These are phyloP conservation scores for Candida silvicultrix DNA, from an alignment of 805 yeast genomes.

Conservation along the genomic window DNA sequence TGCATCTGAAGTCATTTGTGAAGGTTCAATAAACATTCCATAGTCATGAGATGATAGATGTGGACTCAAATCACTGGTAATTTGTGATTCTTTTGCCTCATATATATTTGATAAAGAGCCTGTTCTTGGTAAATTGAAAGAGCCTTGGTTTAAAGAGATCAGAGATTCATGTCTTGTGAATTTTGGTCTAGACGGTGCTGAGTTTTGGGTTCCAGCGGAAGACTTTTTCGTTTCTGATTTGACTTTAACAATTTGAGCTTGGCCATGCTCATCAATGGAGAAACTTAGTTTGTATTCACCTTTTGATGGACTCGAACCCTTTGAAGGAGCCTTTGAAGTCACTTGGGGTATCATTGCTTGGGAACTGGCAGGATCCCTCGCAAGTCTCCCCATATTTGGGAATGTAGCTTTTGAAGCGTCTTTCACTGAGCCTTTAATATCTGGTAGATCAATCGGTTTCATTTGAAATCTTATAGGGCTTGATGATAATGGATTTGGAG, in stretches of 20 bases:
- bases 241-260: slow-evolving; percentile 16
- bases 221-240: slow-evolving; percentile 1
- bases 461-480: slow-evolving; percentile 20
- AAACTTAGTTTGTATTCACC: slow-evolving; percentile 10
- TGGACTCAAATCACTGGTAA: neutral
- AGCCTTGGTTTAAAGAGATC: slow-evolving; percentile 1
- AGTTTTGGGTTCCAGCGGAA: neutral
- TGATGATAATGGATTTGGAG: slow-evolving; percentile 15
- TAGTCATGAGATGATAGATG: slow-evolving; percentile 2
- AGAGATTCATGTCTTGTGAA: slow-evolving; percentile 19
- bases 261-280: slow-evolving; percentile 21
- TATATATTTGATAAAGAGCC: slow-evolving; percentile 12
- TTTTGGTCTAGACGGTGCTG: slow-evolving; percentile 4
- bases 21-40: slow-evolving; percentile 18
- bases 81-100: slow-evolving; percentile 4
- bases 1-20: slow-evolving; percentile 12
- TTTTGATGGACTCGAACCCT: neutral
- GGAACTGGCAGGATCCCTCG: slow-evolving; percentile 18
- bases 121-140: slow-evolving; percentile 4
- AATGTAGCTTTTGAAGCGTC: slow-evolving; percentile 1
- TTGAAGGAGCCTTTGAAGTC: neutral
- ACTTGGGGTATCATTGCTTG: slow-evolving; percentile 9
- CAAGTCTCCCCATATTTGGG: slow-evolving; percentile 10
- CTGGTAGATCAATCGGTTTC: slow-evolving; percentile 16
- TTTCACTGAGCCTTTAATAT: slow-evolving; percentile 5